Conservation (phyloP, 371 early-diverging fungal genomes). For the Thermomucor indicae-seudaticae region DNA sequence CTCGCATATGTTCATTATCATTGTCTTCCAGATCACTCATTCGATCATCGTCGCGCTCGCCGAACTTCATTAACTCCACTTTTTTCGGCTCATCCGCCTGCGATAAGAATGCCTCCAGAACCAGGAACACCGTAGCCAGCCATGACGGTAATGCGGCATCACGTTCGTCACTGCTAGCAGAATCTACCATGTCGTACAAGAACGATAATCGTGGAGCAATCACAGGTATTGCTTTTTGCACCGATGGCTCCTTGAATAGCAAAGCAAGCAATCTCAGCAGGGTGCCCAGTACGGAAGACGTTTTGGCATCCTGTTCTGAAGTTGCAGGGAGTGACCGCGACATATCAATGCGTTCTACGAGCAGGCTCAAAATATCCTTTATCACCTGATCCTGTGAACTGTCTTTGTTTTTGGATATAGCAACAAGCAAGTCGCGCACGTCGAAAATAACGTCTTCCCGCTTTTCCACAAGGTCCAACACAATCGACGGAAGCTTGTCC, state of each 20-base stretch:
- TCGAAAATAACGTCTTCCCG: constrained; percentile 67
- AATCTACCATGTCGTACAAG: constrained; percentile 43
- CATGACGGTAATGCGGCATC: constrained; percentile 32
- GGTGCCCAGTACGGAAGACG: constrained; percentile 27
- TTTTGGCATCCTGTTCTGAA: constrained; percentile 6
- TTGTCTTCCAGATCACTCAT: constrained; percentile 1
- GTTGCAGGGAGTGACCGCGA: constrained; percentile 39
- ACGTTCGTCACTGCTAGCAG: neutral
- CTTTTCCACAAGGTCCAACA: constrained; percentile 59
- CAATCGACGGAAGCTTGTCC: constrained; percentile 40
- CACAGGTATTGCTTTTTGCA: constrained; percentile 48
- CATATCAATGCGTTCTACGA: constrained; percentile 20
- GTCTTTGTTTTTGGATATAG: constrained; percentile 48
- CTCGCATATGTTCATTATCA: neutral
- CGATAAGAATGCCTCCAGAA: constrained; percentile 65
- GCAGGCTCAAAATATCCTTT: constrained; percentile 32
- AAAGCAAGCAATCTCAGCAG: constrained; percentile 65
- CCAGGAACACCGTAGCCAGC: constrained; percentile 63
- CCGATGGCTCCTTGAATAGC: constrained; percentile 50
- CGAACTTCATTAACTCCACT: constrained; percentile 15
- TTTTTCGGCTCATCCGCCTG: constrained; percentile 61
- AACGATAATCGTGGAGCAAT: constrained; percentile 33
- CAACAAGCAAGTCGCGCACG: constrained; percentile 63
- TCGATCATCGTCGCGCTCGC: constrained; percentile 15
- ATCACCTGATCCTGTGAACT: constrained; percentile 43